phyloP scores from a whole-genome alignment of 345 rosid species.

The Brassica rapa region DNA sequence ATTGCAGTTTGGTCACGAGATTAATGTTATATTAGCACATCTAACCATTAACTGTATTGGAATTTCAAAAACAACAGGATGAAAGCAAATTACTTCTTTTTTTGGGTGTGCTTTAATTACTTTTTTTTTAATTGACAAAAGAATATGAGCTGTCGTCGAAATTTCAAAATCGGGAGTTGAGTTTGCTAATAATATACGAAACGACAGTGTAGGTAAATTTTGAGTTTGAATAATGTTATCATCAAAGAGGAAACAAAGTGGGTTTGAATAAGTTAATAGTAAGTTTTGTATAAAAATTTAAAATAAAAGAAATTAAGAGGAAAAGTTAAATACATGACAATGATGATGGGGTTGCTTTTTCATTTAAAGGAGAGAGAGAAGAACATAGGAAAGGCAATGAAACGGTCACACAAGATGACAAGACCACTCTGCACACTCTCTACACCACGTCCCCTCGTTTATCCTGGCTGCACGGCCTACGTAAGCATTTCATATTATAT shows the following conservation, averaged over 20 bases:
- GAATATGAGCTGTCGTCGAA: not conserved
- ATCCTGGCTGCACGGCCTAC: not conserved
- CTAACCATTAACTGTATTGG: not conserved
- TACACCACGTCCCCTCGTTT: not conserved
- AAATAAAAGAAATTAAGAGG: not conserved
- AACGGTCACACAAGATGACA: not conserved
- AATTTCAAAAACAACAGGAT: not conserved
- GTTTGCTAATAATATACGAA: not conserved
- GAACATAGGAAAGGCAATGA: not conserved
- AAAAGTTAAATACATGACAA: not conserved
- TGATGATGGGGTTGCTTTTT: not conserved
- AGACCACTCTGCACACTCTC: not conserved
- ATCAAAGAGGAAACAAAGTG: not conserved
- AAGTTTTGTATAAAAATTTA: not conserved
- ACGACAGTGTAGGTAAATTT: not conserved
- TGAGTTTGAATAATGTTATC: not conserved
- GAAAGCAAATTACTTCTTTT: not conserved
- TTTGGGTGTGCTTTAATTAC: not conserved
- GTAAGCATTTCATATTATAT: not conserved
- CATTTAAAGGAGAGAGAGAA: not conserved
- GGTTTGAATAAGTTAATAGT: not conserved
- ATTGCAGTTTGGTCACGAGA: not conserved
- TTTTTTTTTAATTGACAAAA: not conserved
- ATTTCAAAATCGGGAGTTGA: not conserved
- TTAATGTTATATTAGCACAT: not conserved